A percentile compares a stretch with the other conserved stretches of the same genome.
phyloP scores from a whole-genome alignment of 192 early-diverging fungal species.

The Funneliformis geosporum region DNA sequence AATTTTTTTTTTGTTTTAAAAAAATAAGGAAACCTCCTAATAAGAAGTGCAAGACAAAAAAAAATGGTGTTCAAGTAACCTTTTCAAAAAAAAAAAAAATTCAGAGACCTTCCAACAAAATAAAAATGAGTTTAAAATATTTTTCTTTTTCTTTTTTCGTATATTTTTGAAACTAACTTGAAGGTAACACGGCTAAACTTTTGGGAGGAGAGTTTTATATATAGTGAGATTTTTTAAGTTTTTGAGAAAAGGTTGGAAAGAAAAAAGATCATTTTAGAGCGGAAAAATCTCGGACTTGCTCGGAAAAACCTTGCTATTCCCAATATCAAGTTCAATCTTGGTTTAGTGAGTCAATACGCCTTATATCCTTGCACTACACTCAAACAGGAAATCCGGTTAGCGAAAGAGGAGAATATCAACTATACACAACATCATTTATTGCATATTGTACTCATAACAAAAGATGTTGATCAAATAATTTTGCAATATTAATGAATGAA shows the following conservation, averaged over 20 bases:
- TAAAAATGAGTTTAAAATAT: no score
- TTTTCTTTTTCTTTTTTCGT: neutral
- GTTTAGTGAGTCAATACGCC: slow-evolving; percentile 20
- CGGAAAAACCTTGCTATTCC: slow-evolving; percentile 17
- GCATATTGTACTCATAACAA: no score
- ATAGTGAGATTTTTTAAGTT: neutral
- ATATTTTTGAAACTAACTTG: neutral
- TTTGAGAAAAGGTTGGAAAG: neutral
- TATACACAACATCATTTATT: neutral
- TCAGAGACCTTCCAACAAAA: no score
- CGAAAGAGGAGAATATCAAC: neutral
- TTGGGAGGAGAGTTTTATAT: neutral
- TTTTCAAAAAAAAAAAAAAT: no score
- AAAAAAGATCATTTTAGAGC: neutral
- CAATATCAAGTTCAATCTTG: neutral
- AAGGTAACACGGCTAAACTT: neutral
- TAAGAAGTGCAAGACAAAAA: no score
- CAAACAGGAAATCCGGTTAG: neutral
- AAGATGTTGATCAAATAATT: no score
- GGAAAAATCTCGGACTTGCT: slow-evolving; percentile 30
- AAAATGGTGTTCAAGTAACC: no score
- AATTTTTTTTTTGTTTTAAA: no score
- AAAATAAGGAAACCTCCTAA: no score
- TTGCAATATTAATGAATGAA: no score
- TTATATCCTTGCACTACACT: neutral